phyloP scores from a whole-genome alignment of 257 asterid genomes.

The Petunia axillaris region DNA sequence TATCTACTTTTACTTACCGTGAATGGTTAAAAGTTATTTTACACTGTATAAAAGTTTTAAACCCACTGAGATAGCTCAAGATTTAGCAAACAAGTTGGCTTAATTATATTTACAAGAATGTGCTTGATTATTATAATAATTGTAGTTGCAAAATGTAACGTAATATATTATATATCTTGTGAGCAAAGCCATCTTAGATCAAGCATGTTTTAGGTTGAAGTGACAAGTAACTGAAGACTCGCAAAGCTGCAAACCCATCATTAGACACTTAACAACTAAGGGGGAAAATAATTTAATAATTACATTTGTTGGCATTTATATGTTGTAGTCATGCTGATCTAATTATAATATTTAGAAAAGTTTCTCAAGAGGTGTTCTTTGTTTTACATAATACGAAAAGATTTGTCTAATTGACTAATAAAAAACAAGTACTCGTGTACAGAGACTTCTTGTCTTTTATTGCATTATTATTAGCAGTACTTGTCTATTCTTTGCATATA shows the following conservation, averaged over 20 bases:
- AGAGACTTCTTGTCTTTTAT: not conserved
- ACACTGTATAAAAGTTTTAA: too few relatives aligned
- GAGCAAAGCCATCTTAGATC: slow-evolving; percentile 21
- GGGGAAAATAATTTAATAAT: not conserved
- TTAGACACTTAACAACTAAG: not conserved
- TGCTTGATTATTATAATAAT: not conserved
- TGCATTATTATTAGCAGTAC: not conserved
- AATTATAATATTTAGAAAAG: not conserved
- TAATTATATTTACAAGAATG: not conserved
- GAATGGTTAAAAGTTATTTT: too few relatives aligned
- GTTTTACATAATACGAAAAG: not conserved
- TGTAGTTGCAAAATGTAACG: not conserved
- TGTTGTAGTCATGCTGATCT: not conserved
- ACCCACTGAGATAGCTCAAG: not conserved
- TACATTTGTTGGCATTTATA: not conserved
- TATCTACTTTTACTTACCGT: too few relatives aligned
- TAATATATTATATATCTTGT: not conserved
- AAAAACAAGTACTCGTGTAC: slow-evolving; percentile 18
- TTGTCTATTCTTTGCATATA: not conserved
- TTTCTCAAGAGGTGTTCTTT: slow-evolving; percentile 18
- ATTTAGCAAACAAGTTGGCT: not conserved
- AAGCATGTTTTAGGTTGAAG: slow-evolving; percentile 9
- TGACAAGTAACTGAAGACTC: slow-evolving; percentile 23
- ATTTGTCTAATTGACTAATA: not conserved
- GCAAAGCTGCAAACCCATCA: slow-evolving; percentile 1